A percentile compares a stretch with the other conserved stretches of the same genome.
phyloP scores from a whole-genome alignment of 352 stramenopile species.

The Globisporangium recalcitrans region DNA sequence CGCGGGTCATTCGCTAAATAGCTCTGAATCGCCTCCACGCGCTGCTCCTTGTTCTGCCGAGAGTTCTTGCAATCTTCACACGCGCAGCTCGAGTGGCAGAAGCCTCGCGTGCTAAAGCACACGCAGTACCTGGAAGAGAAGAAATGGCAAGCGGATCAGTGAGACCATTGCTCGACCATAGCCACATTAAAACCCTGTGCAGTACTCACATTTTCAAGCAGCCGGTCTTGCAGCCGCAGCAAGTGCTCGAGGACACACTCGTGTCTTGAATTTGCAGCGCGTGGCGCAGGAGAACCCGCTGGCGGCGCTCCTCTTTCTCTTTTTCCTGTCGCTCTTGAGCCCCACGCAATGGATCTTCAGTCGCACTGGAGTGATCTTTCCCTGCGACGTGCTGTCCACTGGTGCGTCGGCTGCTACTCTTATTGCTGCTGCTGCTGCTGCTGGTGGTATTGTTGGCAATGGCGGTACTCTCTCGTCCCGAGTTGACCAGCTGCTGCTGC shows the following conservation, averaged over 20 bases:
- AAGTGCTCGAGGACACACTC: slow-evolving; percentile 65
- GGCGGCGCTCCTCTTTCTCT: slow-evolving; percentile 35
- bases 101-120: slow-evolving; percentile 80
- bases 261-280: slow-evolving; percentile 69
- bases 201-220: slow-evolving; percentile 69
- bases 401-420: not conserved
- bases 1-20: slow-evolving; percentile 74
- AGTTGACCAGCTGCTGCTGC: slow-evolving; percentile 18
- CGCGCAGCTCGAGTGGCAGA: slow-evolving; percentile 59
- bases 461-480: not conserved
- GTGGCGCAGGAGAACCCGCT: slow-evolving; percentile 43
- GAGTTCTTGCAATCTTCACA: slow-evolving; percentile 78
- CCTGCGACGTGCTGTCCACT: slow-evolving; percentile 6
- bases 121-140: slow-evolving; percentile 60
- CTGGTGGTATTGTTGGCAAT: not conserved
- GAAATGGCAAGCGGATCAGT: not conserved
- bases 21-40: slow-evolving; percentile 67
- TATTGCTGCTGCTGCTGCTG: slow-evolving; percentile 4
- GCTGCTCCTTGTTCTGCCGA: slow-evolving; percentile 44
- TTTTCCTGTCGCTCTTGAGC: slow-evolving; percentile 10
- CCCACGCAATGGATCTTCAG: not conserved
- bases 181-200: too few species aligned
- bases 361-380: not conserved
- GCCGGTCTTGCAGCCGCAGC: slow-evolving; percentile 81
- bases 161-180: not conserved